Evolutionary conservation across 495 filamentous ascomycete species (phyloP).

Genomic region (Cenococcum geophilum): DNA sequence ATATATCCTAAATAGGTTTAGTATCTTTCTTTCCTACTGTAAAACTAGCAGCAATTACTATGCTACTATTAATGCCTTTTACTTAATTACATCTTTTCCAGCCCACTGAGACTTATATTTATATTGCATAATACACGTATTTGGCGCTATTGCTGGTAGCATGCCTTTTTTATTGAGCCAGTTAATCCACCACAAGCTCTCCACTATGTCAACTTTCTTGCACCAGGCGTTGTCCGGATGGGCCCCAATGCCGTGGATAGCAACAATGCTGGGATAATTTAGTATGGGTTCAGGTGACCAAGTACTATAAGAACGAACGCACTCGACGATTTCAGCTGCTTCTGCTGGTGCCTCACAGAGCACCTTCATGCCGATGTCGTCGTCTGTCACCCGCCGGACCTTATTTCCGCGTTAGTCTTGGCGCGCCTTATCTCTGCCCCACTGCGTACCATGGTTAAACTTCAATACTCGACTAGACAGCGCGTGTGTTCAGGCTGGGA

Average conservation of each 20-base stretch:
- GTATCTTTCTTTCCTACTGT: slow-evolving; percentile 5
- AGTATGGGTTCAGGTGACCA: not conserved
- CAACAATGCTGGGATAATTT: slow-evolving; percentile 26
- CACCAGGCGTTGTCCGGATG: slow-evolving; percentile 30
- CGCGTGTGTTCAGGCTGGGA: too few species aligned
- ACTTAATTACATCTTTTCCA: slow-evolving; percentile 16
- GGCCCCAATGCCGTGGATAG: slow-evolving; percentile 30
- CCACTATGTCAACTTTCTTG: slow-evolving; percentile 24
- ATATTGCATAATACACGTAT: slow-evolving; percentile 31
- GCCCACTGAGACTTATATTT: slow-evolving; percentile 28
- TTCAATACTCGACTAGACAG: too few species aligned
- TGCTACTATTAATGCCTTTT: slow-evolving; percentile 17
- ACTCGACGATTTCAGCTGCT: slow-evolving; percentile 19
- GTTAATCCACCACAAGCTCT: slow-evolving; percentile 24
- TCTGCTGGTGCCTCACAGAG: slow-evolving; percentile 17
- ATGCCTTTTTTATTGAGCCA: slow-evolving; percentile 25
- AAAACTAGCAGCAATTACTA: slow-evolving; percentile 8
- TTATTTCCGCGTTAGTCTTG: slow-evolving; percentile 9
- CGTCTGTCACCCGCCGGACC: slow-evolving; percentile 17
- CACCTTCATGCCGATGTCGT: slow-evolving; percentile 22
- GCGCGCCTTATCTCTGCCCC: too few species aligned
- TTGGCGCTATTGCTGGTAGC: slow-evolving; percentile 22
- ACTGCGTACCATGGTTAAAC: too few species aligned
- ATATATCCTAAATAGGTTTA: too few species aligned
- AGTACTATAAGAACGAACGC: not conserved